These are phyloP conservation scores for Zea luxurians DNA, from an alignment of 176 grass and related monocot genomes.

Conservation along the genomic window DNA sequence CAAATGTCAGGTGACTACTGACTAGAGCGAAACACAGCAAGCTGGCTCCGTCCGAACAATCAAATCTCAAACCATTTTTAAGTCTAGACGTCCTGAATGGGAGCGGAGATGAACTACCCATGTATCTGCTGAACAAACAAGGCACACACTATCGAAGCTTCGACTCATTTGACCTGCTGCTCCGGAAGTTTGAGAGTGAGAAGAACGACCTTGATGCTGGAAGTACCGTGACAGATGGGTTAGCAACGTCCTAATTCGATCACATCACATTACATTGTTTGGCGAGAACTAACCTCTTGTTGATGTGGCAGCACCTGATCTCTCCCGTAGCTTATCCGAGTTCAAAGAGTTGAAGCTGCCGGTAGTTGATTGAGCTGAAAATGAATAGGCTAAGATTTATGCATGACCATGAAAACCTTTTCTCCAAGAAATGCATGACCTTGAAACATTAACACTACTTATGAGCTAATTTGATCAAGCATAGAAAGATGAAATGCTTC, in stretches of 20 bases:
- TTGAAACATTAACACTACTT: neutral
- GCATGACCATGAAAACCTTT: neutral
- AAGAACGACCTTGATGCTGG: conserved; percentile 93
- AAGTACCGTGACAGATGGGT: conserved; percentile 30
- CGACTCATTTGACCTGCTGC: conserved; percentile 86
- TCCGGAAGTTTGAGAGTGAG: conserved; percentile 98
- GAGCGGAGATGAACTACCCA: conserved; percentile 18
- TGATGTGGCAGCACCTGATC: conserved; percentile 53
- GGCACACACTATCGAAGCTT: conserved; percentile 71
- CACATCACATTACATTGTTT: neutral
- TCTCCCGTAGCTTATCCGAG: conserved; percentile 64
- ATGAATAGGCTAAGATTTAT: conserved; percentile 1
- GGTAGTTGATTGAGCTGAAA: conserved; percentile 59
- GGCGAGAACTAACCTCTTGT: conserved; percentile 61
- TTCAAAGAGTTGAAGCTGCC: conserved; percentile 50
- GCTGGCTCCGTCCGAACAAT: conserved; percentile 51
- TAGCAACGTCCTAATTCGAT: neutral
- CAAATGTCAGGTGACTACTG: conserved; percentile 35
- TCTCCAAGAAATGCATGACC: neutral
- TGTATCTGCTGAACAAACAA: conserved; percentile 26
- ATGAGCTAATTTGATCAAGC: neutral
- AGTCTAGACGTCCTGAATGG: conserved; percentile 36
- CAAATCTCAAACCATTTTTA: conserved; percentile 59
- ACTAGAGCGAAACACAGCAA: conserved; percentile 43
- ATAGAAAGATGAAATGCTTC: neutral